Conservation (phyloP, 805 yeast species). For the Tetrapisispora pingtungensis region DNA sequence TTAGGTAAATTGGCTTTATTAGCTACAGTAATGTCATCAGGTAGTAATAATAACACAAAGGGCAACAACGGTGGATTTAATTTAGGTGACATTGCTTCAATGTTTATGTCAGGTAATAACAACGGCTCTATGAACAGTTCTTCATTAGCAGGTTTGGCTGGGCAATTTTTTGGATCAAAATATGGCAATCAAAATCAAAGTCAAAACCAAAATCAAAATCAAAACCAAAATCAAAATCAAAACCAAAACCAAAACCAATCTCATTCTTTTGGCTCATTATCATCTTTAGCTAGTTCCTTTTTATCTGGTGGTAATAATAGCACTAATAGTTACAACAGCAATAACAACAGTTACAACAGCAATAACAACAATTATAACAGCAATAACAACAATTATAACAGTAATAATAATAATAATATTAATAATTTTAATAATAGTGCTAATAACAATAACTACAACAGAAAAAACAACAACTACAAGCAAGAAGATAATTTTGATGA, state of each 20-base stretch:
- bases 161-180: constrained; percentile 16
- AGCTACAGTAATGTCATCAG: constrained; percentile 14
- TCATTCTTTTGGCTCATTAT: constrained; percentile 12
- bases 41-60: constrained; percentile 7
- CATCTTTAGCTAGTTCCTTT: constrained; percentile 15
- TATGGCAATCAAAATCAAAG: not conserved
- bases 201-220: not conserved
- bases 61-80: constrained; percentile 12
- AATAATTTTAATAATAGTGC: not conserved
- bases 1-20: constrained; percentile 25
- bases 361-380: not conserved
- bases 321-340: not conserved
- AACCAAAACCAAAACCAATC: constrained; percentile 1
- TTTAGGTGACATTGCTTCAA: constrained; percentile 15
- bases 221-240: not conserved
- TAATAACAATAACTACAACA: constrained; percentile 1
- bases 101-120: constrained; percentile 8
- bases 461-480: not conserved
- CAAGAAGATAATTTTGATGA: not conserved
- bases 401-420: not conserved
- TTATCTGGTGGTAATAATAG: constrained; percentile 3
- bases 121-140: constrained; percentile 11
- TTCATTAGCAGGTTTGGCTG: constrained; percentile 20
- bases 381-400: constrained; percentile 2
- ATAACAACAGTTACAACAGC: not conserved